Base-by-base conservation (phyloP, 352 stramenopile genomes). In the Globisporangium solare region DNA sequence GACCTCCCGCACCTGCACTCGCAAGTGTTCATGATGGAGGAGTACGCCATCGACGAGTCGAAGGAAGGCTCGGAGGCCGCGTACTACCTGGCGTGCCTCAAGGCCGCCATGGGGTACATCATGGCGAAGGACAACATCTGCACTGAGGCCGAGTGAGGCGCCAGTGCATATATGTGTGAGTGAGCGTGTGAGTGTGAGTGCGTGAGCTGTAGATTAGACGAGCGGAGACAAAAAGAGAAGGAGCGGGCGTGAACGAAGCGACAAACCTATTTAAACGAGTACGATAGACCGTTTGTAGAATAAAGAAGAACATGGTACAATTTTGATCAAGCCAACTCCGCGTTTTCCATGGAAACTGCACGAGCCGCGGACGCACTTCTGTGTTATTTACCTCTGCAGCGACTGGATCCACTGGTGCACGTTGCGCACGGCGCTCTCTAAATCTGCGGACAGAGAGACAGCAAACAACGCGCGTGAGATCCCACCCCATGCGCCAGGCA, bases 21-120 rank as follows among this genome's bases (percentile, higher is more conserved):
- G 27, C 83, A 94, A 56, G 72, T 91, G 59, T 90, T 77, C 55
- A 42, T 86, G 7, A 88, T 94, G 79, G 79, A 93, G 64, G 67
- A 85, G 55, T 88, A 86, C 53, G 78, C 76, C 5, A 85, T 94
- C 49, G 74, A 90, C 32, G 68, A 73, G 52, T 77, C 72, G 24
- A 66, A 84, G 56, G 76, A 86, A 37, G 83, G 83, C 21, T 89
- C 79, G 2, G 83, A 94, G 66, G 76, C 83, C 12, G 81, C 81
- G 40, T 94, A 94, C 61, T 94, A 94, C 61, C 49, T 94, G 47
- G 83, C 83, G 41, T 89, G 83, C 18, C 64, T 92, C 24, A 79
- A 94, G 55, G 77, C 83, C 20, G 81, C 83, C 37, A 80, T 91
- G 64, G 73, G 79, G 49, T 91, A 91, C 76, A 86, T 91, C 56